A percentile compares a stretch with the other conserved stretches of the same genome.
Conservation (phyloP, 2,329 filamentous ascomycete species). For the Helicocarpus griseus region DNA sequence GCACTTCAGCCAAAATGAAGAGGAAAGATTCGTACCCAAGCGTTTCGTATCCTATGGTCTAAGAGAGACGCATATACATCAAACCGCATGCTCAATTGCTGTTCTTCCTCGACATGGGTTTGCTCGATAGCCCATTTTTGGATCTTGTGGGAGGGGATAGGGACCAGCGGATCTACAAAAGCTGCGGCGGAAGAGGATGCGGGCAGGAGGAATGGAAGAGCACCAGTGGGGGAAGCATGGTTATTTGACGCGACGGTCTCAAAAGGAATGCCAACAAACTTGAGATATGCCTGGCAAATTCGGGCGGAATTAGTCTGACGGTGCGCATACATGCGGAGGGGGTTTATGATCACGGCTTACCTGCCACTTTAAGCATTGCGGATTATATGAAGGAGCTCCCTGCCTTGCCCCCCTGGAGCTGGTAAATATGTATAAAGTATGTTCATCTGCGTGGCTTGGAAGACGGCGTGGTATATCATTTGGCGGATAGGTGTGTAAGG, state of each 20-base stretch:
- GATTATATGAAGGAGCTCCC: slow-evolving; percentile 73
- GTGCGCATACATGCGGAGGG: no score
- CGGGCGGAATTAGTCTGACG: no score
- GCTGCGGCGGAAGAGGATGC: slow-evolving; percentile 14
- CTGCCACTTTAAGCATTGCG: slow-evolving; percentile 94
- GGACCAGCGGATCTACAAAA: slow-evolving; percentile 30
- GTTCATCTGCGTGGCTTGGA: slow-evolving; percentile 37
- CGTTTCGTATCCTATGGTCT: slow-evolving; percentile 67
- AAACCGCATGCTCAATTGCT: slow-evolving; percentile 47
- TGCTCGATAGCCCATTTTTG: slow-evolving; percentile 56
- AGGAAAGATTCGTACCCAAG: slow-evolving; percentile 54
- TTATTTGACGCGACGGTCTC: slow-evolving; percentile 66
- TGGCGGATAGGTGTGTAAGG: slow-evolving; percentile 62
- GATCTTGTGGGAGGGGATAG: slow-evolving; percentile 56
- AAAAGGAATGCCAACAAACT: slow-evolving; percentile 62
- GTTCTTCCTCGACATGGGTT: slow-evolving; percentile 35
- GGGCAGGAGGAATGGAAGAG: slow-evolving; percentile 79
- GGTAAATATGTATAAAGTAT: slow-evolving; percentile 69
- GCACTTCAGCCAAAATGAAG: no score
- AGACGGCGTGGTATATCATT: slow-evolving; percentile 63
- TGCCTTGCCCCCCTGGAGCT: slow-evolving; percentile 50
- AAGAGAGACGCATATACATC: slow-evolving; percentile 63
- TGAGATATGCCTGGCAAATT: slow-evolving; percentile 63
- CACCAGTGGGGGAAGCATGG: slow-evolving; percentile 81
- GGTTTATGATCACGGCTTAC: slow-evolving; percentile 39